Percentiles rank a stretch among this genome's conserved stretches.
phyloP scores from a whole-genome alignment of 176 grass and related monocot genomes.

The Otatea glauca region DNA sequence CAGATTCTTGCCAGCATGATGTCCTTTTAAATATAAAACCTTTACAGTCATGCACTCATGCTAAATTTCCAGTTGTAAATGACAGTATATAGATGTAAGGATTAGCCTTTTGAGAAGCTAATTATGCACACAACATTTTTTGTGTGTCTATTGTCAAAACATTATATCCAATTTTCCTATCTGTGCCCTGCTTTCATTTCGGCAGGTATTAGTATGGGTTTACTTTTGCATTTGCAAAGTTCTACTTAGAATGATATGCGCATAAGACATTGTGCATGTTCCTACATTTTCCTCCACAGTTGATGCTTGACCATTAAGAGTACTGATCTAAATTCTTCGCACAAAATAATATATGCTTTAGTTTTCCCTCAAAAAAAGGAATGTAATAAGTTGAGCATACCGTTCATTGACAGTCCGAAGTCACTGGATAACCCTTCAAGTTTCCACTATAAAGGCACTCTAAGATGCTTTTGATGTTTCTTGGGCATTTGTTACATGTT shows the following conservation, averaged over 20 bases:
- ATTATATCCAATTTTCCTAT: not conserved
- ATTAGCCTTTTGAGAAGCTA: conserved; percentile 27
- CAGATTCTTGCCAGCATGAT: conserved; percentile 30
- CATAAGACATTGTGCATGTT: not conserved
- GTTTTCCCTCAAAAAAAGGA: not conserved
- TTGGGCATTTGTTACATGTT: not conserved
- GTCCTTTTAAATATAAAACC: conserved; percentile 23
- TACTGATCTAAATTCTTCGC: not conserved
- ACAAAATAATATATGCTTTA: conserved; percentile 21
- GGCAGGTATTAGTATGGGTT: not conserved
- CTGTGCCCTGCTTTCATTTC: not conserved
- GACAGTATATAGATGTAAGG: not conserved
- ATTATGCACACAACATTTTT: not conserved
- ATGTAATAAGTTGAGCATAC: not conserved
- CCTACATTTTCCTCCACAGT: conserved; percentile 5
- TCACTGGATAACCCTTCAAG: not conserved
- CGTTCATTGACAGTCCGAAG: not conserved
- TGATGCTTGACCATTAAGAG: conserved; percentile 24
- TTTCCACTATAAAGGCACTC: not conserved
- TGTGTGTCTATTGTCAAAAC: not conserved
- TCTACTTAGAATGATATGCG: not conserved
- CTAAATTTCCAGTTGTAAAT: conserved; percentile 39
- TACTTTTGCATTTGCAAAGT: conserved; percentile 1
- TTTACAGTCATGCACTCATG: conserved; percentile 30
- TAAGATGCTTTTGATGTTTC: conserved; percentile 2